A percentile compares a stretch with the other conserved stretches of the same genome.
Evolutionary conservation across 176 grass and related monocot species (phyloP).

Genomic region (Saccharum spontaneum): DNA sequence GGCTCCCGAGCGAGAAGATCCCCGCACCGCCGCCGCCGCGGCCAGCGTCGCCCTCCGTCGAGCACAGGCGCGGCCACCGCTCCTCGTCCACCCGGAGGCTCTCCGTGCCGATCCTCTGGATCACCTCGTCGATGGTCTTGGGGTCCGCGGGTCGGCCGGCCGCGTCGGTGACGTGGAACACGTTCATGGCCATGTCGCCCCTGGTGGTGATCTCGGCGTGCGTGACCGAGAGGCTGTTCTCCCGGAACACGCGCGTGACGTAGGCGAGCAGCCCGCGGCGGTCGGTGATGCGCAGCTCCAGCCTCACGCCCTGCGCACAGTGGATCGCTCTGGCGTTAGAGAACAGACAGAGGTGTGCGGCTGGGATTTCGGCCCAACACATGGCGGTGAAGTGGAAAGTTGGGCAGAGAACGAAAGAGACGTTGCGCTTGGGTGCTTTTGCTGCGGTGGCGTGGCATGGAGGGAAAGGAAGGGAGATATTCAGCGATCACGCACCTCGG

Average conservation of each 20-base stretch:
- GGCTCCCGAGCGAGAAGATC: slow-evolving; percentile 71
- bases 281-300: slow-evolving; percentile 72
- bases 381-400: slow-evolving; percentile 41
- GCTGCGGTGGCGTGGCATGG: slow-evolving; percentile 39
- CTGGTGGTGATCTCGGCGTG: slow-evolving; percentile 78
- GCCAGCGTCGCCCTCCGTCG: slow-evolving; percentile 36
- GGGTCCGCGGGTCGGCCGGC: slow-evolving; percentile 61
- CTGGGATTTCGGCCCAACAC: slow-evolving; percentile 17
- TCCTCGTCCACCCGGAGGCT: slow-evolving; percentile 70
- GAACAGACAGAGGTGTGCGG: background rate
- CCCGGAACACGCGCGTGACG: slow-evolving; percentile 82
- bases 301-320: slow-evolving; percentile 58
- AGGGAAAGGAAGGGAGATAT: slow-evolving; percentile 43
- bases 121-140: slow-evolving; percentile 64
- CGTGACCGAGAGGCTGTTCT: slow-evolving; percentile 83
- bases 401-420: no score
- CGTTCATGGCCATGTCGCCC: slow-evolving; percentile 65
- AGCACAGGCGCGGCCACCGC: slow-evolving; percentile 39
- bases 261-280: slow-evolving; percentile 79
- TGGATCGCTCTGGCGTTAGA: slow-evolving; percentile 10
- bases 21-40: slow-evolving; percentile 29
- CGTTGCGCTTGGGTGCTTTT: no score
- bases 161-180: slow-evolving; percentile 78
- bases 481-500: slow-evolving; percentile 56
- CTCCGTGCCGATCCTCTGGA: slow-evolving; percentile 67